Percentiles rank a stretch among this genome's conserved stretches.
These are phyloP conservation scores for Ceratobasidium sp. DNA, from an alignment of 1,284 basidiomycete species.

Conservation along the genomic window DNA sequence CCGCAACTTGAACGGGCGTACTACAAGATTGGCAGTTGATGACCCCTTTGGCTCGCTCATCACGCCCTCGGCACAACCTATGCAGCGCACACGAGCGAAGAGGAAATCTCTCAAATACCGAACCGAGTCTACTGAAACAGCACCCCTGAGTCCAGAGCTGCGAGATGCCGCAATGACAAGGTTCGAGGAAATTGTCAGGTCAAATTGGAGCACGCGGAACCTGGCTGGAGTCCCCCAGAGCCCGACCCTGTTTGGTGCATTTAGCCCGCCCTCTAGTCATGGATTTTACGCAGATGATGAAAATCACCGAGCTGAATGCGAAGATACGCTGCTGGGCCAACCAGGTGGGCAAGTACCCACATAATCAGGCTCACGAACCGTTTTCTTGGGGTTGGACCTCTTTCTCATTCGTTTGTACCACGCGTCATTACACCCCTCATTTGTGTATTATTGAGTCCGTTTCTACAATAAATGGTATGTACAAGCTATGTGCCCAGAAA, in stretches of 20 bases:
- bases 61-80: background rate
- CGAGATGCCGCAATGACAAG: constrained; percentile 34
- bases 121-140: constrained; percentile 8
- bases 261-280: background rate
- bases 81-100: background rate
- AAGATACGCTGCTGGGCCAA: background rate
- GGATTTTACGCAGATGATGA: background rate
- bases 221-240: constrained; percentile 18
- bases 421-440: background rate
- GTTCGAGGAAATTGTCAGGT: constrained; percentile 24
- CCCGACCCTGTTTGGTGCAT: constrained; percentile 29
- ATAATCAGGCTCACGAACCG: background rate
- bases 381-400: background rate
- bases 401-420: background rate
- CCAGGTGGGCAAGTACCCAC: background rate
- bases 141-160: constrained; percentile 30
- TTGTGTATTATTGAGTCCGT: background rate
- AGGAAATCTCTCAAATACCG: background rate
- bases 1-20: background rate
- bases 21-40: background rate
- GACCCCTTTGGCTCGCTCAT: constrained; percentile 10
- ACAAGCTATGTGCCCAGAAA: background rate
- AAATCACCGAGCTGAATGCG: background rate
- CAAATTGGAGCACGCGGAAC: constrained; percentile 35
- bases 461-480: background rate